These are phyloP conservation scores for Fusarium sp. DNA, from an alignment of 2,329 filamentous ascomycete species.

Conservation along the genomic window DNA sequence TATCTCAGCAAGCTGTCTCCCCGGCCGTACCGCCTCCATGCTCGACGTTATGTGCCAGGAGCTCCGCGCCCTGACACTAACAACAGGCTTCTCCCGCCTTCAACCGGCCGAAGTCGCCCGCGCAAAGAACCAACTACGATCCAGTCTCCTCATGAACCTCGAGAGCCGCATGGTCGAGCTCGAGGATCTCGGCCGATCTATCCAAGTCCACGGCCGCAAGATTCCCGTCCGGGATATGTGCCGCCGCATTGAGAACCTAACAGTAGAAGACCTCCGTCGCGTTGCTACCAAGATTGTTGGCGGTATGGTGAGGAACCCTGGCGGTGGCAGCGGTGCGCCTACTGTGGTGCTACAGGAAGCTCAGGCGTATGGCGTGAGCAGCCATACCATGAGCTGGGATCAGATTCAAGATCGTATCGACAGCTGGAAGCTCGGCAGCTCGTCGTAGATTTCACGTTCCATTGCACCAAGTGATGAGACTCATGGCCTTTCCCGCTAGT, in stretches of 20 bases:
- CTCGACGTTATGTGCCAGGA: slow-evolving; percentile 96
- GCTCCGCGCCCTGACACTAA: slow-evolving; percentile 81
- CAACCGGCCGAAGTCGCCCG: slow-evolving; percentile 84
- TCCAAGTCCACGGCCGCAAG: slow-evolving; percentile 96
- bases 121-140: slow-evolving; percentile 96
- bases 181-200: slow-evolving; percentile 93
- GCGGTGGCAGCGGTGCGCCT: slow-evolving; percentile 85
- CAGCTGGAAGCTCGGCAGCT: slow-evolving; percentile 82
- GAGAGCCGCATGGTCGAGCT: slow-evolving; percentile 98
- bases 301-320: slow-evolving; percentile 80
- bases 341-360: slow-evolving; percentile 97
- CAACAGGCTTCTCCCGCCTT: slow-evolving; percentile 79
- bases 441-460: slow-evolving; percentile 38
- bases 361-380: slow-evolving; percentile 76
- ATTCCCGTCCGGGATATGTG: slow-evolving; percentile 96
- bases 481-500: background rate
- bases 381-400: slow-evolving; percentile 82
- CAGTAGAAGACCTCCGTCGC: slow-evolving; percentile 81
- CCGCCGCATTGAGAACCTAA: slow-evolving; percentile 83
- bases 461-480: background rate
- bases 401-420: slow-evolving; percentile 90
- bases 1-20: slow-evolving; percentile 88
- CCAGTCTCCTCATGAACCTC: slow-evolving; percentile 94
- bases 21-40: slow-evolving; percentile 83
- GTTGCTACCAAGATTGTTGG: slow-evolving; percentile 85